Conservation (phyloP, 768 basidiomycete species). For the Auriscalpium vulgare region DNA sequence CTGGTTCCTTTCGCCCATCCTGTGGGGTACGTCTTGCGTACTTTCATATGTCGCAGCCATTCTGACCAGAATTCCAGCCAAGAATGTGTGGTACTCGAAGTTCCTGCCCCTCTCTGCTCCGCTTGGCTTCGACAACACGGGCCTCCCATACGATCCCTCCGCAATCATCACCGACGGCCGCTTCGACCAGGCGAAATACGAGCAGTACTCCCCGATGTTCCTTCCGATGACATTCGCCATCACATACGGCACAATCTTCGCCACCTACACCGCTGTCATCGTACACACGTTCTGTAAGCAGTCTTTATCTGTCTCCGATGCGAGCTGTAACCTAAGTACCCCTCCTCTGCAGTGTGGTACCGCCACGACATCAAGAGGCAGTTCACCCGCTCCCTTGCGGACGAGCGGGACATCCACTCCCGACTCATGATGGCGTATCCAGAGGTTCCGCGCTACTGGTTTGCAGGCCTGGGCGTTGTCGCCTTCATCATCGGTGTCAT, state of each 20-base stretch:
- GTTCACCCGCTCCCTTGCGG: slow-evolving; percentile 55
- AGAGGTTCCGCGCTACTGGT: slow-evolving; percentile 79
- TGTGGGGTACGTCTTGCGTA: slow-evolving; percentile 51
- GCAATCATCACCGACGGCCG: slow-evolving; percentile 52
- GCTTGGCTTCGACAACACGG: slow-evolving; percentile 68
- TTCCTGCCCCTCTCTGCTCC: slow-evolving; percentile 70
- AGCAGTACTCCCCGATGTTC: slow-evolving; percentile 74
- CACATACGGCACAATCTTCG: slow-evolving; percentile 71
- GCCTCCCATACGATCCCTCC: slow-evolving; percentile 51
- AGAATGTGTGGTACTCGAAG: slow-evolving; percentile 58
- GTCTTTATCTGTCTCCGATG: slow-evolving; percentile 1
- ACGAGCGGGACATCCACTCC: slow-evolving; percentile 80
- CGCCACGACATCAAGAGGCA: slow-evolving; percentile 70
- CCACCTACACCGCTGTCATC: slow-evolving; percentile 61
- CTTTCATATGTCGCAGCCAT: background rate
- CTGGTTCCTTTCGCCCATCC: slow-evolving; percentile 68
- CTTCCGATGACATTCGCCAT: slow-evolving; percentile 61
- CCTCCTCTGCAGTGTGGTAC: slow-evolving; percentile 60
- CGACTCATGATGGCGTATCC: slow-evolving; percentile 74
- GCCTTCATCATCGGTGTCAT: slow-evolving; percentile 55
- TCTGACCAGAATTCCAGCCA: slow-evolving; percentile 37
- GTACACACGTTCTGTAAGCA: slow-evolving; percentile 74
- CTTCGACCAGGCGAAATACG: slow-evolving; percentile 62
- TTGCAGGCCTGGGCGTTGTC: slow-evolving; percentile 43
- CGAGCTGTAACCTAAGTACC: background rate